These are phyloP conservation scores for Aplosporella prunicola DNA, from an alignment of 2,329 filamentous ascomycete species.

Conservation along the genomic window DNA sequence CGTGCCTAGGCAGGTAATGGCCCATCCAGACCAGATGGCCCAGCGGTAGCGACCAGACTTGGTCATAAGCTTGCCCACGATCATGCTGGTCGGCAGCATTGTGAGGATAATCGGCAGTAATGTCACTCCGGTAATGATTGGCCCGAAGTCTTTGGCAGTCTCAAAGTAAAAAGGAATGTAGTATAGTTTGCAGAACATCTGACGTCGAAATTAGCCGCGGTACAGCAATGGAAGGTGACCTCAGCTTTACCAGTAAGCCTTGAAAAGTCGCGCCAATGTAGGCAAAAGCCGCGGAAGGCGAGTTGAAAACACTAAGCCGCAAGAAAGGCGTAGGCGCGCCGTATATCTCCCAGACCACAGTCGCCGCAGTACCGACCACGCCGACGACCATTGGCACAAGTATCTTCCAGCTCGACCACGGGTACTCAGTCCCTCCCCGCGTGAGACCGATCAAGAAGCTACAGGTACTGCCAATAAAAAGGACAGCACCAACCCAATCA, in stretches of 20 bases:
- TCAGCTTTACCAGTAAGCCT: too few species aligned
- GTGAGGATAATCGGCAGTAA: too few species aligned
- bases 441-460: conserved; percentile 37
- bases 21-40: conserved; percentile 36
- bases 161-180: conserved; percentile 33
- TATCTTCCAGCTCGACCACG: conserved; percentile 34
- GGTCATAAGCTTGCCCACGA: conserved; percentile 19
- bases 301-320: too few species aligned
- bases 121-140: conserved; percentile 27
- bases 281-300: too few species aligned
- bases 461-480: conserved; percentile 33
- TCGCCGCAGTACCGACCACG: too few species aligned
- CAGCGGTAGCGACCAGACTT: conserved; percentile 27
- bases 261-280: too few species aligned
- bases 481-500: conserved; percentile 37
- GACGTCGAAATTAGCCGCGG: too few species aligned
- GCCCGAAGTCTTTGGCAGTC: neutral
- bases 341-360: too few species aligned
- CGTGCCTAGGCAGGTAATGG: conserved; percentile 25
- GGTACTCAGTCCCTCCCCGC: conserved; percentile 33
- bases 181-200: conserved; percentile 36
- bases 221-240: too few species aligned
- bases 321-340: too few species aligned
- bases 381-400: conserved; percentile 39
- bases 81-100: conserved; percentile 20